A percentile compares a stretch with the other conserved stretches of the same genome.
phyloP scores from a whole-genome alignment of 176 grass and related monocot species.

The Carex littledalei region DNA sequence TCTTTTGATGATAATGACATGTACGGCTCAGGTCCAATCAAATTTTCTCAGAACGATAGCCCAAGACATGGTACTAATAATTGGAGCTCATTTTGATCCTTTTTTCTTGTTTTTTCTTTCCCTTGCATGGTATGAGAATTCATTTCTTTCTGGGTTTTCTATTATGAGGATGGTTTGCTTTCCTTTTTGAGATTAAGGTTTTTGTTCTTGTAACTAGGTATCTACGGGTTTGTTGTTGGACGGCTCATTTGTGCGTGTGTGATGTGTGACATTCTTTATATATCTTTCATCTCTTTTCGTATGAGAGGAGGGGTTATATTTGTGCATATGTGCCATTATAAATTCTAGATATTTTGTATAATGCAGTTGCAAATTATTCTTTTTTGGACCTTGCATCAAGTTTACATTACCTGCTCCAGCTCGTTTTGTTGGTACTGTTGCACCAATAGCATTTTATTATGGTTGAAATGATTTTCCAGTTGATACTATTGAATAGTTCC shows the following conservation, averaged over 20 bases:
- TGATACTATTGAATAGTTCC: neutral
- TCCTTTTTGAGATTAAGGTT: conserved; percentile 20
- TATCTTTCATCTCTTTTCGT: conserved; percentile 29
- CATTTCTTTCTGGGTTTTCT: conserved; percentile 15
- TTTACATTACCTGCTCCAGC: neutral
- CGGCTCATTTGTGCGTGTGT: conserved; percentile 26
- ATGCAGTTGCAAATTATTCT: conserved; percentile 20
- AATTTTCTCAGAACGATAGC: conserved; percentile 44
- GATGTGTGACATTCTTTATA: conserved; percentile 25
- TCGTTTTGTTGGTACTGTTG: neutral
- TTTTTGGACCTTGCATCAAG: neutral
- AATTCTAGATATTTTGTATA: conserved; percentile 32
- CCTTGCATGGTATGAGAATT: conserved; percentile 14
- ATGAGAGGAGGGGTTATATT: conserved; percentile 28
- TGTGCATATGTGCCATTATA: conserved; percentile 26
- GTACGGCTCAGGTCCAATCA: conserved; percentile 61
- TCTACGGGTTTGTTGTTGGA: conserved; percentile 24
- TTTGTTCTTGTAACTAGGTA: conserved; percentile 22
- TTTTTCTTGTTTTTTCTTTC: conserved; percentile 21
- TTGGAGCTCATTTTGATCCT: conserved; percentile 76
- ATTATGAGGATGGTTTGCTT: conserved; percentile 12
- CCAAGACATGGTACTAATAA: conserved; percentile 67
- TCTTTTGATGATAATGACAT: conserved; percentile 61
- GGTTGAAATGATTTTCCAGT: neutral
- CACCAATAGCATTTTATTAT: neutral